Conservation (phyloP, 73 alveolate genomes). For the Paramecium bursaria region DNA sequence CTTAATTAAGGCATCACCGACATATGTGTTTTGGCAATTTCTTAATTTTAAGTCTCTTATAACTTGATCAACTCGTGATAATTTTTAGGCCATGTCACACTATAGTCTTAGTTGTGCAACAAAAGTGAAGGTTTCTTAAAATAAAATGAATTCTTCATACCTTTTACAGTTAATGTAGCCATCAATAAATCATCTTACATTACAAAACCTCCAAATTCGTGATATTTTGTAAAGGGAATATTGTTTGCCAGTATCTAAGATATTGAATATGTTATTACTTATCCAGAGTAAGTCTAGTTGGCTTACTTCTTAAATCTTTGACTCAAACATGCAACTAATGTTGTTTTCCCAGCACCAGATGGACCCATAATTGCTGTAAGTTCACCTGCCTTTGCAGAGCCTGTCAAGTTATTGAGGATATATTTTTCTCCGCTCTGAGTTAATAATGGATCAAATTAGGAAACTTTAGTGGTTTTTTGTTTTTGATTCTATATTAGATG, state of each 20-base stretch:
- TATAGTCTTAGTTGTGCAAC: slow-evolving; percentile 42
- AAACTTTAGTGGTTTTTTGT: too few species aligned
- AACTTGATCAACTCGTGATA: background rate
- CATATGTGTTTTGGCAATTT: slow-evolving; percentile 32
- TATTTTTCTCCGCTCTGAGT: too few species aligned
- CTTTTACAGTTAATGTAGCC: slow-evolving; percentile 61
- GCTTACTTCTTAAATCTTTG: slow-evolving; percentile 5
- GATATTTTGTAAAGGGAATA: background rate
- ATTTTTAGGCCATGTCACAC: background rate
- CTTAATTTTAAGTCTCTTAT: slow-evolving; percentile 28
- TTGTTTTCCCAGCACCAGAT: slow-evolving; percentile 70
- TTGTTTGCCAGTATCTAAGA: slow-evolving; percentile 60
- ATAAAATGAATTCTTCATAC: background rate
- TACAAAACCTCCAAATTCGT: slow-evolving; percentile 62
- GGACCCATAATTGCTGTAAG: slow-evolving; percentile 70
- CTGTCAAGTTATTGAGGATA: slow-evolving; percentile 38
- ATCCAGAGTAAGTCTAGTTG: slow-evolving; percentile 6
- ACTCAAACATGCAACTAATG: slow-evolving; percentile 29
- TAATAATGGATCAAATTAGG: too few species aligned
- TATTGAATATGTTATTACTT: too few species aligned
- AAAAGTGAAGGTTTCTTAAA: slow-evolving; percentile 43
- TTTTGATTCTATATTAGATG: too few species aligned
- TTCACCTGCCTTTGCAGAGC: slow-evolving; percentile 60
- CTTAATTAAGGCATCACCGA: slow-evolving; percentile 52
- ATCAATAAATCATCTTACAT: slow-evolving; percentile 59